Percentiles rank a stretch among this genome's conserved stretches.
phyloP scores from a whole-genome alignment of 1,284 basidiomycete species.

The Somion occarium region DNA sequence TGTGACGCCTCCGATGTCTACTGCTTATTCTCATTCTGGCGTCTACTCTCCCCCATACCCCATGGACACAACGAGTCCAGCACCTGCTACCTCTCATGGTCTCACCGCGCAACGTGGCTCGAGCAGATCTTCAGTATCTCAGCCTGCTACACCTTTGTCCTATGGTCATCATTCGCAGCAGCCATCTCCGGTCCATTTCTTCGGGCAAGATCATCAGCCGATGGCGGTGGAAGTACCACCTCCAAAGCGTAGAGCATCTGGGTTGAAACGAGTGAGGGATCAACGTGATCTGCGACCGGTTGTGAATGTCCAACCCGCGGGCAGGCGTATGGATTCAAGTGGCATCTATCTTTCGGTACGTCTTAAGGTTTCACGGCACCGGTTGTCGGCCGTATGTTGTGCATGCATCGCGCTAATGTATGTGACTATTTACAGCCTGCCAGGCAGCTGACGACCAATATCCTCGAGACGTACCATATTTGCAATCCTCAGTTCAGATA shows the following conservation, averaged over 20 bases:
- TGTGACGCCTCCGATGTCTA: conserved; percentile 45
- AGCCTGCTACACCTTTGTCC: conserved; percentile 64
- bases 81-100: conserved; percentile 43
- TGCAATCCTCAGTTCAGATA: conserved; percentile 93
- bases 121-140: conserved; percentile 50
- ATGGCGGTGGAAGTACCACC: conserved; percentile 71
- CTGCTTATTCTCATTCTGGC: conserved; percentile 47
- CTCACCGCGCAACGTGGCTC: conserved; percentile 39
- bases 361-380: conserved; percentile 9
- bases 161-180: conserved; percentile 52
- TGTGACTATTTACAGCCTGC: conserved; percentile 54
- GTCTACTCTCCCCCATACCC: conserved; percentile 36
- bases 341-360: conserved; percentile 64
- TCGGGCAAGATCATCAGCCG: conserved; percentile 50
- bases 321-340: conserved; percentile 62
- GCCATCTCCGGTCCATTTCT: conserved; percentile 46
- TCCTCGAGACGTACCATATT: conserved; percentile 86
- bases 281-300: conserved; percentile 67
- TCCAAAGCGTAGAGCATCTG: conserved; percentile 61
- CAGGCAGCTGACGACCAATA: conserved; percentile 81
- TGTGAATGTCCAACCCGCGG: conserved; percentile 50
- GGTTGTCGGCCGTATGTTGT: neutral
- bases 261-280: conserved; percentile 68
- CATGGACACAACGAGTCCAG: conserved; percentile 60
- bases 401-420: conserved; percentile 13